A percentile compares a stretch with the other conserved stretches of the same genome.
Evolutionary conservation across 495 filamentous ascomycete species (phyloP).

Genomic region (Daldinia decipiens): DNA sequence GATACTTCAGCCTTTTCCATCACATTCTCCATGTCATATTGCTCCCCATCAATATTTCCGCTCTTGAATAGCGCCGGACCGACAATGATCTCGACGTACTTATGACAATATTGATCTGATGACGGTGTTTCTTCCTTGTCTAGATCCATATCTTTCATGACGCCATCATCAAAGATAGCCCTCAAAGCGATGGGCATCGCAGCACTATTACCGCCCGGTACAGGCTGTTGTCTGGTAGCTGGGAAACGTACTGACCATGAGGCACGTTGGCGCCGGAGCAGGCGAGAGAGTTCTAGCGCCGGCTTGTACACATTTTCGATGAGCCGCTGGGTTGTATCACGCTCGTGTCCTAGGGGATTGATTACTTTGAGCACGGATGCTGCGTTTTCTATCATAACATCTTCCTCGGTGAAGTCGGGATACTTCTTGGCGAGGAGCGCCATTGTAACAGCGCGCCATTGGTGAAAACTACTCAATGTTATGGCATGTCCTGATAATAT

Average conservation of each 20-base stretch:
- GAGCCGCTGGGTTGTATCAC: neutral
- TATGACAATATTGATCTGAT: slow-evolving; percentile 6
- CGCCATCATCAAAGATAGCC: neutral
- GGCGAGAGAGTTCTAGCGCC: neutral
- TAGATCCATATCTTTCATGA: slow-evolving; percentile 6
- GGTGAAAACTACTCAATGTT: neutral
- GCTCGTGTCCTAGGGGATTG: neutral
- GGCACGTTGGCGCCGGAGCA: slow-evolving; percentile 1
- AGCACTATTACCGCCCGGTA: neutral
- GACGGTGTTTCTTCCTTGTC: neutral
- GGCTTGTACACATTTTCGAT: slow-evolving; percentile 2
- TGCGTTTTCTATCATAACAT: neutral
- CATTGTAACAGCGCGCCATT: slow-evolving; percentile 4
- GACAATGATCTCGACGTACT: slow-evolving; percentile 6
- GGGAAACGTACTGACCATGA: slow-evolving; percentile 2
- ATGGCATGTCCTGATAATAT: neutral
- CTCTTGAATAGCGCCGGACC: neutral
- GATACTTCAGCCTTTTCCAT: slow-evolving; percentile 4
- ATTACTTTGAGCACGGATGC: slow-evolving; percentile 1
- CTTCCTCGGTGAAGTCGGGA: neutral
- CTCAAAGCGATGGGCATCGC: neutral
- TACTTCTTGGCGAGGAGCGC: slow-evolving; percentile 3
- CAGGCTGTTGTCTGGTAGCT: neutral
- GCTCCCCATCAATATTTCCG: slow-evolving; percentile 4
- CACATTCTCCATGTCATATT: slow-evolving; percentile 2